These are phyloP conservation scores for Leccinum insigne DNA, from an alignment of 1,284 basidiomycete species.

Conservation along the genomic window DNA sequence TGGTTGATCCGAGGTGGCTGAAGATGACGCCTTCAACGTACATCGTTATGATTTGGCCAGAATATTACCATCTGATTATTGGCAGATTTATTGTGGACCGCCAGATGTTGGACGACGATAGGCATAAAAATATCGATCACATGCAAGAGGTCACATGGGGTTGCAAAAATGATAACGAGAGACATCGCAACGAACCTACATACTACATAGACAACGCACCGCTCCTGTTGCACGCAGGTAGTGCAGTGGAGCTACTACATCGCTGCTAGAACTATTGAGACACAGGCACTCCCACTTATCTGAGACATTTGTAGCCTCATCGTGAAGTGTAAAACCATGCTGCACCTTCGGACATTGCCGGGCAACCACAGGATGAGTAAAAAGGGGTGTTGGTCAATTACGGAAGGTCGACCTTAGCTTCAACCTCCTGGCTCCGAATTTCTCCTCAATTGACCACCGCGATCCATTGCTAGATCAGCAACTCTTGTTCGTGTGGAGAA, in stretches of 20 bases:
- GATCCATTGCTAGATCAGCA: slow-evolving; percentile 4
- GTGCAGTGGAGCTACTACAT: neutral
- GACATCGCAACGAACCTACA: neutral
- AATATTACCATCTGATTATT: neutral
- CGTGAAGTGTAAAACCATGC: neutral
- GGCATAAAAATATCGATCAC: neutral
- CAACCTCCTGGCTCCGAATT: slow-evolving; percentile 11
- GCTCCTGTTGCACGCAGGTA: neutral
- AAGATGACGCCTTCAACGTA: neutral
- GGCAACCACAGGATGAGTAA: neutral
- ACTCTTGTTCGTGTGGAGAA: neutral
- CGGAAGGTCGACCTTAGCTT: slow-evolving; percentile 8
- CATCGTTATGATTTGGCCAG: neutral
- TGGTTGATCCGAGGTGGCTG: neutral
- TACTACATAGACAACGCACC: neutral
- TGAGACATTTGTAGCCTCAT: neutral
- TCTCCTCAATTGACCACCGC: slow-evolving; percentile 6
- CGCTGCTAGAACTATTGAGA: neutral
- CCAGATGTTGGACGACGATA: too few species aligned
- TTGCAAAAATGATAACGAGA: neutral
- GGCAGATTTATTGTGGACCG: neutral
- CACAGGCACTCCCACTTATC: neutral
- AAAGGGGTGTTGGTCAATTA: slow-evolving; percentile 20
- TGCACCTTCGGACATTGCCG: neutral
- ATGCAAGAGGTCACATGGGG: neutral